Conservation (phyloP, 2,329 filamentous ascomycete genomes). For the Leptographium wingfieldii region DNA sequence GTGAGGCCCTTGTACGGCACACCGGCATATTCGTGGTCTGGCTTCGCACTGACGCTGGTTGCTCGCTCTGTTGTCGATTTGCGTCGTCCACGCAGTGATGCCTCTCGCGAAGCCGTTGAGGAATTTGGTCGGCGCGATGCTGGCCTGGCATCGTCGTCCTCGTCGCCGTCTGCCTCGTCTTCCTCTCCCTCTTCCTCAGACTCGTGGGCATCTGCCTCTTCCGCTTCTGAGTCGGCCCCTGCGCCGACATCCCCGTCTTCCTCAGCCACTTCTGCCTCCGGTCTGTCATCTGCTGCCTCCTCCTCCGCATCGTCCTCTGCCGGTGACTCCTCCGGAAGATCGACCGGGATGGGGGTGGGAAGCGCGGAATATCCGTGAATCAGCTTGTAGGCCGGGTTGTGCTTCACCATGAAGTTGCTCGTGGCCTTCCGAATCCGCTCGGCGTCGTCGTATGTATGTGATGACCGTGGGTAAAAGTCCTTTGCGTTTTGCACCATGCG, state of each 20-base stretch:
- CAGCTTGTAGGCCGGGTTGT: slow-evolving; percentile 70
- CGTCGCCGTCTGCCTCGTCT: slow-evolving; percentile 19
- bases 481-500: slow-evolving; percentile 82
- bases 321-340: slow-evolving; percentile 20
- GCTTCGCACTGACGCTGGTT: slow-evolving; percentile 12
- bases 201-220: neutral
- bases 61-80: slow-evolving; percentile 9
- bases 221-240: neutral
- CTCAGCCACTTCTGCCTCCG: slow-evolving; percentile 8
- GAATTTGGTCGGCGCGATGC: slow-evolving; percentile 13
- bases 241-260: neutral
- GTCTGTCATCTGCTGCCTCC: slow-evolving; percentile 17
- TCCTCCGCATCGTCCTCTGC: slow-evolving; percentile 22
- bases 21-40: slow-evolving; percentile 41
- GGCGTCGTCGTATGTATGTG: slow-evolving; percentile 66
- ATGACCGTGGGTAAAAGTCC: slow-evolving; percentile 64
- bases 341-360: slow-evolving; percentile 59
- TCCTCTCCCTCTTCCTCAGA: slow-evolving; percentile 4
- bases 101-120: neutral
- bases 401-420: slow-evolving; percentile 76
- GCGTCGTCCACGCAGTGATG: slow-evolving; percentile 6
- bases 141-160: slow-evolving; percentile 19
- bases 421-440: slow-evolving; percentile 77
- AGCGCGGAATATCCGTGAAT: slow-evolving; percentile 54
- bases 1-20: slow-evolving; percentile 56